A percentile compares a stretch with the other conserved stretches of the same genome.
Conservation (phyloP, 192 early-diverging fungal genomes). For the Backusella tarrabulga region DNA sequence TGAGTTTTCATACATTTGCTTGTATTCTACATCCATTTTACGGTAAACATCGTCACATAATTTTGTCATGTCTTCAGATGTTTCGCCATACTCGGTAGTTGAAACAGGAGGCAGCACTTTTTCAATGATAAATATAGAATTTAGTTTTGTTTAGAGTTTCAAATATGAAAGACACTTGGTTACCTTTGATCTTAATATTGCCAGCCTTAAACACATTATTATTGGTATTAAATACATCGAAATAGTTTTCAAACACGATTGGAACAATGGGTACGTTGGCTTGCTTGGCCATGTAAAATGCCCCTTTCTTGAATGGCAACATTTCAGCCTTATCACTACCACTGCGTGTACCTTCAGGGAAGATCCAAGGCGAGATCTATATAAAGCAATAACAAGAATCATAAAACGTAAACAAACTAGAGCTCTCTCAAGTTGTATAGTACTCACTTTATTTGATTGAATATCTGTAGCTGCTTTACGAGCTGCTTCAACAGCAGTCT, state of each 20-base stretch:
- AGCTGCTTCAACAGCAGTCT: conserved; percentile 74
- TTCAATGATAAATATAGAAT: not conserved
- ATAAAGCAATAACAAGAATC: not conserved
- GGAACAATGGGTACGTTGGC: conserved; percentile 84
- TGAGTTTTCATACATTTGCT: conserved; percentile 40
- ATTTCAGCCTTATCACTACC: conserved; percentile 63
- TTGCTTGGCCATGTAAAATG: conserved; percentile 90
- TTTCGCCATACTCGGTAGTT: conserved; percentile 37
- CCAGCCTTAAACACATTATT: conserved; percentile 50
- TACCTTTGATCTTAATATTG: conserved; percentile 55
- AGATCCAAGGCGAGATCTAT: conserved; percentile 76
- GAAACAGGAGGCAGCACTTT: conserved; percentile 50
- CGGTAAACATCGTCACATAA: conserved; percentile 43
- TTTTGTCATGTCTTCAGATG: conserved; percentile 39
- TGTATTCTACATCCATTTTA: conserved; percentile 48
- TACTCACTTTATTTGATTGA: conserved; percentile 65
- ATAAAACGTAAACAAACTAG: not conserved
- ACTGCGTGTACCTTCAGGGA: conserved; percentile 88
- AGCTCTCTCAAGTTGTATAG: not conserved
- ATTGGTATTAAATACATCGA: conserved; percentile 55
- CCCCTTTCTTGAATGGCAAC: conserved; percentile 95
- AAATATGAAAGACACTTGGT: not conserved
- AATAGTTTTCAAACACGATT: conserved; percentile 76
- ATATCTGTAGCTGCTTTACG: conserved; percentile 69
- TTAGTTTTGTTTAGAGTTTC: not conserved